phyloP scores from a whole-genome alignment of 1,284 basidiomycete genomes.

The Tylopilus orsonianus region DNA sequence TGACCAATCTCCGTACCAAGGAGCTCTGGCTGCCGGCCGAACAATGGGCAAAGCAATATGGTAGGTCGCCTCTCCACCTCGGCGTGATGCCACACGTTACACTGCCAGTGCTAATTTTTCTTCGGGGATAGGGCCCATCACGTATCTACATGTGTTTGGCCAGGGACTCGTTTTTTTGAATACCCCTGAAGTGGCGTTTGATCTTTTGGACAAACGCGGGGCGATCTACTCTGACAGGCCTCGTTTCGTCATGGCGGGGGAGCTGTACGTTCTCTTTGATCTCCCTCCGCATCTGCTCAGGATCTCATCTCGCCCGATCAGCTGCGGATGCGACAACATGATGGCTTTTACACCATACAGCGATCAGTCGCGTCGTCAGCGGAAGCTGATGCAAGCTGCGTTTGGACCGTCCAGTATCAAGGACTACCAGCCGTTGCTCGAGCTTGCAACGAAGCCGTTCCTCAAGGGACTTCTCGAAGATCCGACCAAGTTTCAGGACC shows the following conservation, averaged over 20 bases:
- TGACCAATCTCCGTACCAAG: conserved; percentile 55
- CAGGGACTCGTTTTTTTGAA: conserved; percentile 66
- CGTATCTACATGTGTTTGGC: conserved; percentile 66
- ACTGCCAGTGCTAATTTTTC: neutral
- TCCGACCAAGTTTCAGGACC: conserved; percentile 42
- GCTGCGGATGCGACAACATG: conserved; percentile 71
- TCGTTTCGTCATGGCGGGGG: conserved; percentile 59
- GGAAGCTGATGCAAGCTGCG: conserved; percentile 63
- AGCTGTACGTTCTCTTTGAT: conserved; percentile 44
- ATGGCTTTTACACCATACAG: conserved; percentile 69
- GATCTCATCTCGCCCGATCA: conserved; percentile 17
- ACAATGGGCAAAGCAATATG: conserved; percentile 51
- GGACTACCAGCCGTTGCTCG: conserved; percentile 57
- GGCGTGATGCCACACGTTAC: neutral
- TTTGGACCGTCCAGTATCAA: conserved; percentile 52
- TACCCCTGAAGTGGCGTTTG: conserved; percentile 53
- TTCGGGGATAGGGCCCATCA: conserved; percentile 53
- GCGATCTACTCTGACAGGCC: conserved; percentile 73
- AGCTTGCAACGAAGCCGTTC: conserved; percentile 51
- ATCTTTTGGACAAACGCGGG: conserved; percentile 67
- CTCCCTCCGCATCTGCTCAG: neutral
- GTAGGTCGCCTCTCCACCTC: conserved; percentile 33
- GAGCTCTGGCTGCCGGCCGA: conserved; percentile 55
- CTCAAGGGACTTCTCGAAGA: conserved; percentile 46
- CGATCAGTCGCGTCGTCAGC: conserved; percentile 60